Base-by-base conservation (phyloP, 2,329 filamentous ascomycete genomes). In the Paracorniculantispora psalliotae region DNA sequence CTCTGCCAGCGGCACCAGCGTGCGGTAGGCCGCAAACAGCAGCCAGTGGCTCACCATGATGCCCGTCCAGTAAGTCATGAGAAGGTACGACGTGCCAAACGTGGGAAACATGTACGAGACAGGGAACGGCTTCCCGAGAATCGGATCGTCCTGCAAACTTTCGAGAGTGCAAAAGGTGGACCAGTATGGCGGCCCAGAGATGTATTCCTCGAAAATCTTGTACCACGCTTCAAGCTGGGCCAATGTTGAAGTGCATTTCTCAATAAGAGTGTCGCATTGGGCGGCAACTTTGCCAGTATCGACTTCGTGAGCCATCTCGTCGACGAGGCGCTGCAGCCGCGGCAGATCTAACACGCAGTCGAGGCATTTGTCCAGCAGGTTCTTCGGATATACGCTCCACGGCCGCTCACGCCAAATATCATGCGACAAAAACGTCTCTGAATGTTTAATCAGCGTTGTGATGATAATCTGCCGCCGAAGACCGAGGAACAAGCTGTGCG, bases 21-120 rank as follows among this genome's bases (percentile, higher is more conserved):
- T 57, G 41, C 48, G 28, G 41, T 57, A 37, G 2, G 41, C 52
- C 19, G 21, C 57, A 26, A 53, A 56, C 1, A 56, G 28, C 28
- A 59, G 50, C 53, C 52, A 39, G 41, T 61, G 57, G 13, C 30
- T 35, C 23, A 61, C 44, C 46, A 59, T 57, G 28, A 48, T 33
- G 21, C 51, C 60, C 15, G 33, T 41, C 60, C 60, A 61, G 57
- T 60, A 61, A 26, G 48, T 61, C 26, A 57, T 61, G 33, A 61
- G 41, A 15, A 61, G 17, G 26, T 61, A 59, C 17, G 44, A 46
- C 8, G 53, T 37, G 26, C 48, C 23, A 25, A 61, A 59, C 26
- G 46, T 39, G 9, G 57, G 37, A 30, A 56, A 61, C 8, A 25
- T 21, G 23, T 35, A 61, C 9, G 60, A 57, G 1, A 60, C 35